A percentile compares a stretch with the other conserved stretches of the same genome.
Conservation (phyloP, 1,139 yeast genomes). For the Yamadazyma songkhlaensis region DNA sequence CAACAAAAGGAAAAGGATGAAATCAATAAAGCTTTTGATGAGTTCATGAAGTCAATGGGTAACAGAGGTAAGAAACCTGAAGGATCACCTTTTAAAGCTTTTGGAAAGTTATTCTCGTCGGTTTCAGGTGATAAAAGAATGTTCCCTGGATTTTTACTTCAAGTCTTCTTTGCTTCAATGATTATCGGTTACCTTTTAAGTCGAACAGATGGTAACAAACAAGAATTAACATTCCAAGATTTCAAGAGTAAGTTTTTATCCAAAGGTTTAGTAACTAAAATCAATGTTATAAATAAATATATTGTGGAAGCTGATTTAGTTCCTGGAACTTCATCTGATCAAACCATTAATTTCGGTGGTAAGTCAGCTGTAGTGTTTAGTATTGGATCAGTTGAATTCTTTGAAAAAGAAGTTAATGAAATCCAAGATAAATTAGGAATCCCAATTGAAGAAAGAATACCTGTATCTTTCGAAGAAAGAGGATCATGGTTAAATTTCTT, state of each 20-base stretch:
- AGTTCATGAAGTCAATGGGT: constrained; percentile 2
- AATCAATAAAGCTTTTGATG: constrained; percentile 19
- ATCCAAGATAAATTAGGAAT: constrained; percentile 62
- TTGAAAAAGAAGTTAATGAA: constrained; percentile 63
- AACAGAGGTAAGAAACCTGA: constrained; percentile 1
- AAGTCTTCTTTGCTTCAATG: not conserved
- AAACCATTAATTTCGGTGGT: constrained; percentile 35
- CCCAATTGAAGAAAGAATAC: constrained; percentile 59
- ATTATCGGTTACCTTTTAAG: not conserved
- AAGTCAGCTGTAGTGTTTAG: constrained; percentile 55
- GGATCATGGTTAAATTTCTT: constrained; percentile 56
- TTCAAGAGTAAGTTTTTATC: constrained; percentile 81
- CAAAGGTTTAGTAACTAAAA: constrained; percentile 74
- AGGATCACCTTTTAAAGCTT: not conserved
- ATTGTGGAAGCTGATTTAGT: constrained; percentile 75
- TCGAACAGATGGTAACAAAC: not conserved
- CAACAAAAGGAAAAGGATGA: constrained; percentile 30
- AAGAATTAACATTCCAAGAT: constrained; percentile 80
- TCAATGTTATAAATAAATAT: constrained; percentile 73
- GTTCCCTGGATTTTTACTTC: not conserved
- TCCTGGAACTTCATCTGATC: constrained; percentile 50
- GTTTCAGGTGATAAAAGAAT: not conserved
- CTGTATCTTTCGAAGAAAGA: constrained; percentile 61
- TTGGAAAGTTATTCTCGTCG: not conserved
- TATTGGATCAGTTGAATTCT: constrained; percentile 70